Conservation (phyloP, 768 basidiomycete genomes). For the Pleurotus cornucopiae region DNA sequence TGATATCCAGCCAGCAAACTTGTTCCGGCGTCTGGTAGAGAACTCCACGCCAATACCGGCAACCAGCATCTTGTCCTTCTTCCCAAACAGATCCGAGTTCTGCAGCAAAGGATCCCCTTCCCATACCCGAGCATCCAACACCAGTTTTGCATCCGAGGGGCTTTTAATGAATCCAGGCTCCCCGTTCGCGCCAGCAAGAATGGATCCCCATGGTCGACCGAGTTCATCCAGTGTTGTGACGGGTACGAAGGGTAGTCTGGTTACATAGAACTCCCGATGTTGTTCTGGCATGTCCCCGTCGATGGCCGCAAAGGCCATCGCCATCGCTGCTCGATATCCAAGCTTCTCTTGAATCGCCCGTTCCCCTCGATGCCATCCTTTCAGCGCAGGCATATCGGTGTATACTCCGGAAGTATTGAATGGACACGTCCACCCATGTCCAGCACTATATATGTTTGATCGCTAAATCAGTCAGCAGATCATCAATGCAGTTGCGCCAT, state of each 20-base stretch:
- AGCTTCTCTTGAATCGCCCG: constrained; percentile 21
- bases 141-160: constrained; percentile 17
- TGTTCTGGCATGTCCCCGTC: constrained; percentile 22
- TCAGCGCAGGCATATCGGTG: constrained; percentile 11
- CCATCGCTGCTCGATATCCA: constrained; percentile 18
- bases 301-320: constrained; percentile 18
- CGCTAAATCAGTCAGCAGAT: constrained; percentile 6
- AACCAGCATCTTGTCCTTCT: constrained; percentile 27
- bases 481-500: neutral
- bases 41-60: constrained; percentile 62
- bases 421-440: neutral
- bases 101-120: constrained; percentile 44
- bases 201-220: constrained; percentile 28
- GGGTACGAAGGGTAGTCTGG: constrained; percentile 23
- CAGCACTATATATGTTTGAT: neutral
- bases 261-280: constrained; percentile 26
- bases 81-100: constrained; percentile 22
- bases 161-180: constrained; percentile 22
- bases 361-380: constrained; percentile 24
- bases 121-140: constrained; percentile 22
- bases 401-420: neutral
- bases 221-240: constrained; percentile 24
- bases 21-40: constrained; percentile 54
- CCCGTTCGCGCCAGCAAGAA: constrained; percentile 23
- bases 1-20: constrained; percentile 49